A percentile compares a stretch with the other conserved stretches of the same genome.
Conservation (phyloP, 768 basidiomycete genomes). For the Aureoboletus auriporus region DNA sequence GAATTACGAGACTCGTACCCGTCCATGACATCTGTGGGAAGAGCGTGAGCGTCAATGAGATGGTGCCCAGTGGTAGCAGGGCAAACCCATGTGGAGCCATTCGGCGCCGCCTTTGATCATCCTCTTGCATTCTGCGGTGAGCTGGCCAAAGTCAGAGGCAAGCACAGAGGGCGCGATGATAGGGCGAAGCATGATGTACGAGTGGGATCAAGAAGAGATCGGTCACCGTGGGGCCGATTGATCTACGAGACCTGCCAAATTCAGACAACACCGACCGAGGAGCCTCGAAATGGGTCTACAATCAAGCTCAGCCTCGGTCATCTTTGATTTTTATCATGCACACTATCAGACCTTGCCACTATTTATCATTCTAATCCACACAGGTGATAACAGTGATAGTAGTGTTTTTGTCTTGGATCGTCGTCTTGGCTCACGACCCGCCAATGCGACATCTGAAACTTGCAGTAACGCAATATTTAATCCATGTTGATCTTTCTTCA, state of each 20-base stretch:
- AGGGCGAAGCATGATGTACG: constrained; percentile 64
- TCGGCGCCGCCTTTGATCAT: constrained; percentile 96
- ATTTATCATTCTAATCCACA: too few relatives aligned
- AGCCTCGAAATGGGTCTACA: too few relatives aligned
- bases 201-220: constrained; percentile 6
- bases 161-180: constrained; percentile 98
- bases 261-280: neutral
- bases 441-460: too few relatives aligned
- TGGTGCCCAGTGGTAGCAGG: constrained; percentile 1
- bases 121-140: constrained; percentile 91
- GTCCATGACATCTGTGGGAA: constrained; percentile 91
- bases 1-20: constrained; percentile 48
- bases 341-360: too few relatives aligned
- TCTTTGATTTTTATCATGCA: too few relatives aligned
- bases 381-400: too few relatives aligned
- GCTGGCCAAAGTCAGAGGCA: constrained; percentile 94
- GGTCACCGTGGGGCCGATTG: neutral
- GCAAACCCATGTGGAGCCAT: constrained; percentile 95
- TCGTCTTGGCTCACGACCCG: too few relatives aligned
- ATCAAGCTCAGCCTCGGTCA: too few relatives aligned
- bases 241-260: constrained; percentile 28
- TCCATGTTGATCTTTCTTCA: too few relatives aligned
- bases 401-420: too few relatives aligned
- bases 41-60: constrained; percentile 7
- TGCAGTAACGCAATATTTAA: neutral